Base-by-base conservation (phyloP, 352 stramenopile genomes). In the Globisporangium viniferum region DNA sequence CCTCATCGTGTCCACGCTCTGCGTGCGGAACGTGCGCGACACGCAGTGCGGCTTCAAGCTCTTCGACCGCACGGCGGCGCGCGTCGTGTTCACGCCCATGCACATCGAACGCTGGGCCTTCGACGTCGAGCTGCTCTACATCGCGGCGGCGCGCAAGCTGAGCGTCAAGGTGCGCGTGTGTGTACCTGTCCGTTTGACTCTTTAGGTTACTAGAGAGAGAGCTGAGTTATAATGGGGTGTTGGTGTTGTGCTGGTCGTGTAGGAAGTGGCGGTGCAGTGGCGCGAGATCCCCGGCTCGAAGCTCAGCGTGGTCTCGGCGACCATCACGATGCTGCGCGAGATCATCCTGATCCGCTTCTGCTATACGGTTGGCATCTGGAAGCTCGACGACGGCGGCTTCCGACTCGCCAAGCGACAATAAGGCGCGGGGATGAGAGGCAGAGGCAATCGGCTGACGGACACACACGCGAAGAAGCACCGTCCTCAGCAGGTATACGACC, bases 21-120 rank as follows among this genome's bases (percentile, higher is more conserved):
- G 85, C 62, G 85, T 95, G 2, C 77, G 89, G 62, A 86, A 82
- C 69, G 87, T 98, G 57, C 85, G 90, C 51, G 94, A 98, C 69
- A 98, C 94, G 24, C 93, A 98, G 76, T 98, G 94, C 70, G 94
- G 94, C 22, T 98, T 98, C 73, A 98, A 98, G 73, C 82, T 98
- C 18, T 97, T 98, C 67, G 91, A 97, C 60, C 86, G 92, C 55
- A 78, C 77, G 46, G 88, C 91, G 4, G 92, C 91, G 10, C 80
- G 79, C 9, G 69, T 93, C 20, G 67, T 98, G 14, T 98, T 98
- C 74, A 70, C 85, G 51, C 86, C 90, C n/a, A 82, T 98, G 79
- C 94, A 98, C 79, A 92, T 98, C 22, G 86, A 98, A 65, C 88
- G 94, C 46, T 98, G 94, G 94, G 92, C 91, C 22, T 98, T 98